Evolutionary conservation across 2,329 filamentous ascomycete genomes (phyloP), one percentile per base, ranked within the genome.

Genomic region (Talaromyces piceae): DNA sequence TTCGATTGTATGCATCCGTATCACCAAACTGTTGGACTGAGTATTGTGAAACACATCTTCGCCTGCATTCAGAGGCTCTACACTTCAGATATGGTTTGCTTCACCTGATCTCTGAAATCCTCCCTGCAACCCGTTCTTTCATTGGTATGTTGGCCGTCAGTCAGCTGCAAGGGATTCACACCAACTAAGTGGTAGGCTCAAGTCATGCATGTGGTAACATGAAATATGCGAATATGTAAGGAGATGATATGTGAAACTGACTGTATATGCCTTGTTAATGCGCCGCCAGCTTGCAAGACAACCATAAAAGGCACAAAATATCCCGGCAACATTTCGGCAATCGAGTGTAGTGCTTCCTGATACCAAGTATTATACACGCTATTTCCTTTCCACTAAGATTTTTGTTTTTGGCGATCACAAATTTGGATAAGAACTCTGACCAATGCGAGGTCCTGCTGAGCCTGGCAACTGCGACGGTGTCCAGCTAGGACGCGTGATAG

Each of bases 401-500:
- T n/a, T n/a, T n/a, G n/a, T n/a, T n/a, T n/a, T n/a, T n/a, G n/a
- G n/a, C n/a, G n/a, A n/a, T n/a, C n/a, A n/a, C n/a, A n/a, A n/a
- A 4, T 9, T 37, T 9, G 9, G 8, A 16, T 37, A 6, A 37
- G 4, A 3, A 9, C 31, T 37, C 7, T 45, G 16, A 22, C 23
- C 5, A 45, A 45, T n/a, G n/a, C 41, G 23, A 22, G 25, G 25
- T 28, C 12, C 39, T 12, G 22, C 23, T 16, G 16, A 25, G 22
- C 18, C 18, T 16, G 20, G 25, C 18, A 43, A 25, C 23, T 2
- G 13, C 4, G 4, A 43, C 4, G 8, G 3, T 13, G 13, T 16
- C 12, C 18, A 43, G 11, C 39, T 5, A 5, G n/a, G 46, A 44
- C 49, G 49, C 18, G 49, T 51, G 1, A 51, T 51, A 44, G 41